A percentile compares a stretch with the other conserved stretches of the same genome.
Conservation (phyloP, 148 eudicot genomes). For the Dianthus caryophyllus region DNA sequence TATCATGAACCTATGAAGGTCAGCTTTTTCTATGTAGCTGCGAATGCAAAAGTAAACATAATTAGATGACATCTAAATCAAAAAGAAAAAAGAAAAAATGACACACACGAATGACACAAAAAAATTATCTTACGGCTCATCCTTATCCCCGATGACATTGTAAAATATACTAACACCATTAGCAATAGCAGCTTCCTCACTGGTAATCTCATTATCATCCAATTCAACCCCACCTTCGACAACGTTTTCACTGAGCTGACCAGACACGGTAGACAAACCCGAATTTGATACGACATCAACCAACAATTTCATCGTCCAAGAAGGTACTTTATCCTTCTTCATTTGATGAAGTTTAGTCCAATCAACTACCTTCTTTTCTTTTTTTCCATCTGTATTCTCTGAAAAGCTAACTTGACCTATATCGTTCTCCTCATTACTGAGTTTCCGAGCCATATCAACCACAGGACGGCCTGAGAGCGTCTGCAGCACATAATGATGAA, state of each 20-base stretch:
- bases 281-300: constrained; percentile 71
- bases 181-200: constrained; percentile 81
- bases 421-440: constrained; percentile 32
- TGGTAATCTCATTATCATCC: constrained; percentile 64
- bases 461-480: constrained; percentile 65
- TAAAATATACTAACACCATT: constrained; percentile 63
- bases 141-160: constrained; percentile 43
- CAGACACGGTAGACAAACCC: constrained; percentile 68
- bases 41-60: background rate
- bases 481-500: constrained; percentile 66
- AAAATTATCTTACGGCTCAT: constrained; percentile 21
- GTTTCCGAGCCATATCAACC: constrained; percentile 31
- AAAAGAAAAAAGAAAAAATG: background rate
- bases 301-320: constrained; percentile 80
- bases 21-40: constrained; percentile 60
- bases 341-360: constrained; percentile 59
- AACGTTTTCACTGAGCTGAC: constrained; percentile 45
- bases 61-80: background rate
- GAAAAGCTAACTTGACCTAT: constrained; percentile 40
- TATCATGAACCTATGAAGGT: constrained; percentile 64
- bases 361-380: constrained; percentile 53
- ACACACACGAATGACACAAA: background rate
- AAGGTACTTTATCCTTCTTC: constrained; percentile 78
- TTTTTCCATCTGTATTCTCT: constrained; percentile 25
- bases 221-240: constrained; percentile 57